Conservation (phyloP, 2,329 filamentous ascomycete genomes). For the Corniculantispora saksenae region DNA sequence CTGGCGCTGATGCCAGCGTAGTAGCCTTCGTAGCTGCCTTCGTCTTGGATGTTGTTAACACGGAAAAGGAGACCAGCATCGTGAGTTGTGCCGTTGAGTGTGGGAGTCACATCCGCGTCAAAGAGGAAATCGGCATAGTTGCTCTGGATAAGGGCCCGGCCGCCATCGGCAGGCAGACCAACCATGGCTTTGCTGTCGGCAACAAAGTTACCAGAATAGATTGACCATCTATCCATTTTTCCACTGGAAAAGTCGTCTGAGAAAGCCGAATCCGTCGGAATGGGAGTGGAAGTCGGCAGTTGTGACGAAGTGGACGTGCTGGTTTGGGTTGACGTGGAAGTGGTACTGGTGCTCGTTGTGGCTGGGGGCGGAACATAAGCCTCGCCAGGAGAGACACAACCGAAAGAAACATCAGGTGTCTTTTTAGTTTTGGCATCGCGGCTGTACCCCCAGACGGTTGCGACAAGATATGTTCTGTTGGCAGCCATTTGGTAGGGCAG, state of each 20-base stretch:
- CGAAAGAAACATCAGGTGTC: neutral
- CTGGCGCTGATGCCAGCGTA: neutral
- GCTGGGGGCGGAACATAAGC: neutral
- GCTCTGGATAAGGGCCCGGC: neutral
- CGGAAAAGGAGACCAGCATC: neutral
- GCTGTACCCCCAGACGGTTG: conserved; percentile 6
- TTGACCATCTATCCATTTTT: neutral
- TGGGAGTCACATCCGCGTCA: neutral
- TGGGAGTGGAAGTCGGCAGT: no score
- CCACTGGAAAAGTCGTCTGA: neutral
- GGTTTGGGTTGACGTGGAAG: neutral
- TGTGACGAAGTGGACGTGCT: neutral
- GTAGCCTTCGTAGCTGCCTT: neutral
- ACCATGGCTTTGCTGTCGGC: neutral
- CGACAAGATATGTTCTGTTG: conserved; percentile 1
- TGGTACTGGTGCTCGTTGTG: neutral
- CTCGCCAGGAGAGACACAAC: neutral
- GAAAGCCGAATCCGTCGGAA: neutral
- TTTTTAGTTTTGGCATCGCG: neutral
- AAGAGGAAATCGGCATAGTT: neutral
- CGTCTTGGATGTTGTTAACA: neutral
- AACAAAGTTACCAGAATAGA: neutral
- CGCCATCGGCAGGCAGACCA: neutral
- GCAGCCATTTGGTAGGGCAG: neutral
- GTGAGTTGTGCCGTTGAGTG: neutral